A percentile compares a stretch with the other conserved stretches of the same genome.
These are phyloP conservation scores for Leptographium wingfieldii DNA, from an alignment of 2,329 filamentous ascomycete genomes.

Conservation along the genomic window DNA sequence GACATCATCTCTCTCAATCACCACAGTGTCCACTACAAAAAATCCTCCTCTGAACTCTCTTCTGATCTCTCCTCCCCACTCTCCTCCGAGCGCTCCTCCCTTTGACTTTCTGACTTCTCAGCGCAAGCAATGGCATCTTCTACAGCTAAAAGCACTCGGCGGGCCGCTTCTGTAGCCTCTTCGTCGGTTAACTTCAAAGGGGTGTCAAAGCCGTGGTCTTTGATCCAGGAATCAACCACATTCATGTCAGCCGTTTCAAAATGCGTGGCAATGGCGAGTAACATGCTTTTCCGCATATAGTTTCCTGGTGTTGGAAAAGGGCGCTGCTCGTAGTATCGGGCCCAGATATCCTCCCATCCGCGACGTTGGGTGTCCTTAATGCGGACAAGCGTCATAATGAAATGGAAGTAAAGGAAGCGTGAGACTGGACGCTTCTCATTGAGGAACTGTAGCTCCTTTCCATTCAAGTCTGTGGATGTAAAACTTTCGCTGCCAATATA, in stretches of 20 bases:
- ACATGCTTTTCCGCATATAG: conserved; percentile 12
- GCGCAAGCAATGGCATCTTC: neutral
- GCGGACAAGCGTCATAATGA: conserved; percentile 13
- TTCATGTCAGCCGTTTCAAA: conserved; percentile 3
- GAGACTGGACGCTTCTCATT: conserved; percentile 13
- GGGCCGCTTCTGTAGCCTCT: conserved; percentile 3
- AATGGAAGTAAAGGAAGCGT: conserved; percentile 16
- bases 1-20: too few species aligned
- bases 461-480: neutral
- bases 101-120: neutral
- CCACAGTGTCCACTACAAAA: too few species aligned
- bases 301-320: conserved; percentile 13
- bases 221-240: conserved; percentile 6
- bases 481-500: neutral
- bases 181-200: conserved; percentile 4
- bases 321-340: conserved; percentile 11
- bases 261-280: conserved; percentile 8
- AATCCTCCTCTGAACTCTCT: neutral
- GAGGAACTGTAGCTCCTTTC: conserved; percentile 7
- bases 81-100: neutral
- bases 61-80: neutral
- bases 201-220: conserved; percentile 4
- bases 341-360: conserved; percentile 12
- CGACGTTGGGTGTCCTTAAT: conserved; percentile 9
- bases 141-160: conserved; percentile 3